Base-by-base conservation (phyloP, 1,139 yeast species). In the Candida sp. region DNA sequence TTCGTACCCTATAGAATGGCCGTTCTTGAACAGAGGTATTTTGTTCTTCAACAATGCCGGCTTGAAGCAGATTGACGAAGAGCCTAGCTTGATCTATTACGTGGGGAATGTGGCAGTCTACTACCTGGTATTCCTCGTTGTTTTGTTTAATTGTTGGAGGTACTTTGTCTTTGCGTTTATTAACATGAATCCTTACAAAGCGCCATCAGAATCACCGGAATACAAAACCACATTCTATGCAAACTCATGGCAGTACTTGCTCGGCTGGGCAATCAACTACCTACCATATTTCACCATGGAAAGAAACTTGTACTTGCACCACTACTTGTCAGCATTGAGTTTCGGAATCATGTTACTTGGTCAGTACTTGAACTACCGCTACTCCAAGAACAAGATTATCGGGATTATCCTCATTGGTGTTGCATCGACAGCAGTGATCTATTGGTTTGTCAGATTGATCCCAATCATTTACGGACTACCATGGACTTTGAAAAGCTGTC, bases 1-100 rank as follows among this genome's bases (percentile, higher is more conserved):
- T 8, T 71, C 78, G 3, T 44, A 57, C n/a, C 78, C 81, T 0
- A 63, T 59, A 45, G 52, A 69, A 2, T 77, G 81, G 82, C 79
- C 80, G 31, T 69, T 73, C 51, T 57, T 68, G 28, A 33, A 59
- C 7, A 56, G 74, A 35, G 80, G 80, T 0, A 66, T 75, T 23
- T 66, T 62, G 44, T 72, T 67, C 49, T 47, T 47, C 27, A 59
- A 63, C 34, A 66, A 62, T 32, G 58, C 63, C 12, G 65, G 63
- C 3, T 56, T 55, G 7, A 53, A 55, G 33, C 49, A 56, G 27
- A 54, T 58, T 23, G 67, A 59, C 42, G 71, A 67, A 47, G 52
- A 57, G 6, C 70, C 70, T 9, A 66, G 70, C 47, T 71, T 69
- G 47, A 58, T 76, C 23, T 76, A 73, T 55, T 59, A 67, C 27